phyloP scores from a whole-genome alignment of 306 rosid genomes.

The Cucumis hystrix region DNA sequence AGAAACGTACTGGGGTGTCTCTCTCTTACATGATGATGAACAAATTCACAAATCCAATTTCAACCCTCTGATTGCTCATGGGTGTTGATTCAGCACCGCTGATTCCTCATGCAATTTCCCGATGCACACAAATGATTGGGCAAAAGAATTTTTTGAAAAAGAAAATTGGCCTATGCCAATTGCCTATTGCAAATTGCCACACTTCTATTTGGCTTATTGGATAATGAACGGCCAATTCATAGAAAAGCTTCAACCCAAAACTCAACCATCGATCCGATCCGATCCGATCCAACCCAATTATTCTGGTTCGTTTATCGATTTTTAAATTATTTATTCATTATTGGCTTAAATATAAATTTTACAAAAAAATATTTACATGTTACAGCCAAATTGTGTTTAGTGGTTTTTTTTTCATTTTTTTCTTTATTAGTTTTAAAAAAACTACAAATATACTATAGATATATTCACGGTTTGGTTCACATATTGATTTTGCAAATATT shows the following conservation, averaged over 20 bases:
- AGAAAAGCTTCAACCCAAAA: background rate
- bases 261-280: background rate
- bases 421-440: too few relatives aligned
- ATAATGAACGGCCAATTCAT: background rate
- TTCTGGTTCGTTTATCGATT: background rate
- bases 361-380: too few relatives aligned
- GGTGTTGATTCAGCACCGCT: background rate
- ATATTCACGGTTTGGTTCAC: too few relatives aligned
- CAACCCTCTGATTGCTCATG: background rate
- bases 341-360: too few relatives aligned
- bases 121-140: background rate
- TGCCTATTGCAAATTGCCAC: background rate
- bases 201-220: background rate
- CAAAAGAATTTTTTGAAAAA: background rate
- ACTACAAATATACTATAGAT: too few relatives aligned
- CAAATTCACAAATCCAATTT: background rate
- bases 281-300: background rate
- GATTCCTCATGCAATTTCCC: background rate
- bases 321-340: too few relatives aligned
- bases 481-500: too few relatives aligned
- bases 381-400: too few relatives aligned
- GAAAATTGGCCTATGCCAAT: background rate
- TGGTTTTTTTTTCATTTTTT: too few relatives aligned
- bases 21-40: constrained; percentile 1
- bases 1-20: constrained; percentile 4